A percentile compares a stretch with the other conserved stretches of the same genome.
phyloP scores from a whole-genome alignment of 2,329 filamentous ascomycete genomes.

The Juglanconis sp. region DNA sequence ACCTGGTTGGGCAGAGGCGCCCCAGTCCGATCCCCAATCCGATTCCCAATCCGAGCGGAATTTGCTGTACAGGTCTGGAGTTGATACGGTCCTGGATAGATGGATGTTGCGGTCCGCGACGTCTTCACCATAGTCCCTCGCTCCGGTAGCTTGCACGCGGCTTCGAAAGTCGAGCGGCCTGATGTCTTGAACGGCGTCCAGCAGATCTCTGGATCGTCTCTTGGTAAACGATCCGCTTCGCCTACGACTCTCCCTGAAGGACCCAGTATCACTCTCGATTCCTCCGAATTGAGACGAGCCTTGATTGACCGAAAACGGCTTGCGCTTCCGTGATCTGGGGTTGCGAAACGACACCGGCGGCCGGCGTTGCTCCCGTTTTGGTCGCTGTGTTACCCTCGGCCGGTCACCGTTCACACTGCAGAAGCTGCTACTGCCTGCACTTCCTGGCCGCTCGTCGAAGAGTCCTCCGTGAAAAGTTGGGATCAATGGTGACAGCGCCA shows the following conservation, averaged over 20 bases:
- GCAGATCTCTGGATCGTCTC: conserved; percentile 34
- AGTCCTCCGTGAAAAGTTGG: not conserved
- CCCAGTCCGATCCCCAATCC: not conserved
- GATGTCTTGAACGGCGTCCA: conserved; percentile 56
- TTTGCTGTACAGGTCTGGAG: not conserved
- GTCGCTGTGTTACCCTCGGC: conserved; percentile 1
- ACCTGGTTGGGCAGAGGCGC: not conserved
- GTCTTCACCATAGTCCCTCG: conserved; percentile 60
- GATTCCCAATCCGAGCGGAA: not conserved
- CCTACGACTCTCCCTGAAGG: not conserved
- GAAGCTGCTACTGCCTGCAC: conserved; percentile 23
- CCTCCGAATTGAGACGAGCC: not conserved
- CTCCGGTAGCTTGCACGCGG: conserved; percentile 48
- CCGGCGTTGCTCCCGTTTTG: conserved; percentile 8
- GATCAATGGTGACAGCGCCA: not conserved
- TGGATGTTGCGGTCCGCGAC: conserved; percentile 60
- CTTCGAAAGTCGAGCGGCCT: conserved; percentile 45
- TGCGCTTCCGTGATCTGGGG: conserved; percentile 6
- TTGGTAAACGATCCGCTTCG: conserved; percentile 7
- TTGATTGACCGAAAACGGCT: conserved; percentile 3
- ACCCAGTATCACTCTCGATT: not conserved
- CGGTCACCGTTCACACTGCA: not conserved
- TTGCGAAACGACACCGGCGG: conserved; percentile 20
- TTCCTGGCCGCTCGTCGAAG: conserved; percentile 32
- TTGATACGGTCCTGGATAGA: conserved; percentile 23